These are phyloP conservation scores for Eucalyptus marginata DNA, from an alignment of 345 rosid genomes.

Conservation along the genomic window DNA sequence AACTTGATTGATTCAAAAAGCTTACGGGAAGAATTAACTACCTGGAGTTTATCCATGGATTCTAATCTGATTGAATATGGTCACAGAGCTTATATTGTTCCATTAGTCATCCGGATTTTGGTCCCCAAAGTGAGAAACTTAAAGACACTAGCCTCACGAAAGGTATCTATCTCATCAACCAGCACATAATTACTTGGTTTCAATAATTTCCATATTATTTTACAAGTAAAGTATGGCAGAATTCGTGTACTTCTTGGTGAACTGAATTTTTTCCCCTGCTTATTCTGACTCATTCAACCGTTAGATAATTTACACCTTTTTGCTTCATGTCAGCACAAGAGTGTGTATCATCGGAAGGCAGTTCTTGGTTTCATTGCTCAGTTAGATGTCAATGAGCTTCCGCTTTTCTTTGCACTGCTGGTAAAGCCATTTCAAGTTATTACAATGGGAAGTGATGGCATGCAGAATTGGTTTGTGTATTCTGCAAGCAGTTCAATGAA, in stretches of 20 bases:
- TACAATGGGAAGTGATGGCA: conserved; percentile 35
- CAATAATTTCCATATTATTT: background rate
- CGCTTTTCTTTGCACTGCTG: conserved; percentile 69
- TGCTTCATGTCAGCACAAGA: conserved; percentile 42
- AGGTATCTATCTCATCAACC: conserved; percentile 27
- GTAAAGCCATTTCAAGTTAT: conserved; percentile 59
- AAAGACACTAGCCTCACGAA: conserved; percentile 72
- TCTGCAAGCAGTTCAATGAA: conserved; percentile 17
- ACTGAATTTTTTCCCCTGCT: background rate
- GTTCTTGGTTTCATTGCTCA: conserved; percentile 76
- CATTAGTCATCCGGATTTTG: conserved; percentile 54
- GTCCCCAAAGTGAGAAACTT: conserved; percentile 82
- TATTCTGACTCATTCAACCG: background rate
- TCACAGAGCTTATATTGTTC: conserved; percentile 52
- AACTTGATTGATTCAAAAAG: conserved; percentile 64
- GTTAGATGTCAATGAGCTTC: conserved; percentile 56
- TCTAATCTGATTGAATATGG: conserved; percentile 38
- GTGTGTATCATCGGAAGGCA: conserved; percentile 65
- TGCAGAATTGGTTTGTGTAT: conserved; percentile 18
- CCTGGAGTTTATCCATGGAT: conserved; percentile 73
- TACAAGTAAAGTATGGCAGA: background rate
- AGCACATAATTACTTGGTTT: background rate
- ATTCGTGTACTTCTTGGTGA: background rate
- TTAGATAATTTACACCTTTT: background rate
- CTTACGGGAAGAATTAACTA: conserved; percentile 76